phyloP scores from a whole-genome alignment of 768 basidiomycete species.

The Megacollybia marginata region DNA sequence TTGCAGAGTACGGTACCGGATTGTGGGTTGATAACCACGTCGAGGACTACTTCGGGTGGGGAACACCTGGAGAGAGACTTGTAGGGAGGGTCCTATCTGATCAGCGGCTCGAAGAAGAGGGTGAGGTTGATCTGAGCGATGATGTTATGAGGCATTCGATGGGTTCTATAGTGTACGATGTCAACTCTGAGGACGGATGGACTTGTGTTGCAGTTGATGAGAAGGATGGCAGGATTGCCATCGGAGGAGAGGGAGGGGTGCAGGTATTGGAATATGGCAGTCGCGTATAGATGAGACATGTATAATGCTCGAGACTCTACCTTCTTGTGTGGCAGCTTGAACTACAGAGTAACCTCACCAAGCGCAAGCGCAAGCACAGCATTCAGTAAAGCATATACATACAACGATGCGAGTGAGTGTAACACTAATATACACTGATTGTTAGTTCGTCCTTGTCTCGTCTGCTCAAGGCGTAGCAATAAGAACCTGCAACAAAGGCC shows the following conservation, averaged over 20 bases:
- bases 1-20: neutral
- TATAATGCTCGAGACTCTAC: too few species aligned
- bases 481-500: constrained; percentile 35
- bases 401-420: too few species aligned
- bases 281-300: too few species aligned
- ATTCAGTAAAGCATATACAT: too few species aligned
- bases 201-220: neutral
- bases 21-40: neutral
- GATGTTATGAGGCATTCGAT: neutral
- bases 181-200: neutral
- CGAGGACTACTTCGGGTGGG: neutral
- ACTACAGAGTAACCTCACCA: too few species aligned
- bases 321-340: too few species aligned
- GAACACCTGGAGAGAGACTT: neutral
- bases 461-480: constrained; percentile 35
- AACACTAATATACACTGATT: too few species aligned
- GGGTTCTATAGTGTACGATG: neutral
- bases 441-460: too few species aligned
- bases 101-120: neutral
- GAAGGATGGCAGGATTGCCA: neutral
- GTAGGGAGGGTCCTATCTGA: neutral
- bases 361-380: too few species aligned
- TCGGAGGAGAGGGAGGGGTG: neutral
- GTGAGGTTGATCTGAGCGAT: neutral
- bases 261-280: too few species aligned